Percentiles rank a stretch among this genome's conserved stretches.
Evolutionary conservation across 2,329 filamentous ascomycete species (phyloP).

Genomic region (Teratosphaeria gauchensis): DNA sequence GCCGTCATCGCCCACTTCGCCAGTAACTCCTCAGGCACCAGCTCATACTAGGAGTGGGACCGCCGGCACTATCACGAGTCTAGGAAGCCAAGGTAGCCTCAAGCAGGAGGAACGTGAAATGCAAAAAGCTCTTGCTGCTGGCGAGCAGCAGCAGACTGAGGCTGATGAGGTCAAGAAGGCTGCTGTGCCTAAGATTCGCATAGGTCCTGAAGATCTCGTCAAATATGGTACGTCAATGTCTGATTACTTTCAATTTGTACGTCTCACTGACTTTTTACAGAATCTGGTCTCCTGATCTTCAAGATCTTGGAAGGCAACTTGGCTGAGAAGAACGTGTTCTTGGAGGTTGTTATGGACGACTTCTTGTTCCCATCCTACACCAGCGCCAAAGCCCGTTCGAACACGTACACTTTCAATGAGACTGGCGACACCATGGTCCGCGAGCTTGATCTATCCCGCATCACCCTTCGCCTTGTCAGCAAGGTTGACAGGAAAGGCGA

Average conservation of each 20-base stretch:
- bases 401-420: conserved; percentile 69
- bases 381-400: conserved; percentile 64
- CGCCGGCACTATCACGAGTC: conserved; percentile 33
- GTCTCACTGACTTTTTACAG: conserved; percentile 37
- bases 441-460: conserved; percentile 90
- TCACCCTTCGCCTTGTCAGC: conserved; percentile 78
- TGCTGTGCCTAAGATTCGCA: conserved; percentile 63
- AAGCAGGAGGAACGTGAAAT: conserved; percentile 29
- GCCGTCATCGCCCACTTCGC: background rate
- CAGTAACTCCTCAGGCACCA: background rate
- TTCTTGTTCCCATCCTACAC: conserved; percentile 84
- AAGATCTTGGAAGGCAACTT: conserved; percentile 85
- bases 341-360: conserved; percentile 90
- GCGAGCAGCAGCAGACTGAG: conserved; percentile 37
- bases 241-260: background rate
- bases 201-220: conserved; percentile 70
- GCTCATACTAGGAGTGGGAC: conserved; percentile 6
- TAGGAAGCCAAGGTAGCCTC: conserved; percentile 24
- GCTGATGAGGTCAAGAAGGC: conserved; percentile 35
- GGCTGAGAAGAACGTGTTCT: conserved; percentile 60
- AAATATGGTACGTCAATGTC: conserved; percentile 52
- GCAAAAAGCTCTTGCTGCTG: conserved; percentile 37
- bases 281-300: conserved; percentile 90
- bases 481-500: conserved; percentile 65
- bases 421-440: conserved; percentile 91